These are phyloP conservation scores for Boletus subparvulus DNA, from an alignment of 768 basidiomycete genomes.

Conservation along the genomic window DNA sequence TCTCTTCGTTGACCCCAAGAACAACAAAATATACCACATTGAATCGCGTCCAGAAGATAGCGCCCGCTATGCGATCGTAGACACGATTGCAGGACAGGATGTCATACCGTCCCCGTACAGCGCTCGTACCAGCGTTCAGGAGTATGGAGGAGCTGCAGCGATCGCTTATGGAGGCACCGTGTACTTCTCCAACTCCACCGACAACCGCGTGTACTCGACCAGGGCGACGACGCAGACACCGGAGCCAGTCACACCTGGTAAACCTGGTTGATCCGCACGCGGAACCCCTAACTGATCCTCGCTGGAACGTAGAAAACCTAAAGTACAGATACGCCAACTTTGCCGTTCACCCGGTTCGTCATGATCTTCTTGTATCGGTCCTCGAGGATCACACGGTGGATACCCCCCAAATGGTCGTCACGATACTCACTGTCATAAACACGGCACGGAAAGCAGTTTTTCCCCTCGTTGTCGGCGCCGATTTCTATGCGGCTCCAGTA, in stretches of 20 bases:
- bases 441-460: conserved; percentile 42
- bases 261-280: conserved; percentile 5
- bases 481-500: conserved; percentile 66
- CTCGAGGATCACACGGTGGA: conserved; percentile 68
- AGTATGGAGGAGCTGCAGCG: conserved; percentile 69
- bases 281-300: background rate
- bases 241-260: conserved; percentile 63
- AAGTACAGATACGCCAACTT: conserved; percentile 64
- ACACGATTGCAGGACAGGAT: conserved; percentile 47
- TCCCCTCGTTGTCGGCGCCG: conserved; percentile 54
- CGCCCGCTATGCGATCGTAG: conserved; percentile 57
- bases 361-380: conserved; percentile 57
- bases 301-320: conserved; percentile 15
- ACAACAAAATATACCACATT: conserved; percentile 48
- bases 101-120: conserved; percentile 55
- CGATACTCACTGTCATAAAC: conserved; percentile 57
- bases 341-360: conserved; percentile 51
- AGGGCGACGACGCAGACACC: conserved; percentile 29
- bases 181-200: conserved; percentile 59
- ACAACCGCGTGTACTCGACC: conserved; percentile 53
- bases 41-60: conserved; percentile 60
- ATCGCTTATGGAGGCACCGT: conserved; percentile 48
- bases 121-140: conserved; percentile 58
- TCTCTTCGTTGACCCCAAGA: conserved; percentile 52
- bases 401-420: conserved; percentile 40